Conservation (phyloP, 441 rosid genomes). For the Aleurites moluccanus region DNA sequence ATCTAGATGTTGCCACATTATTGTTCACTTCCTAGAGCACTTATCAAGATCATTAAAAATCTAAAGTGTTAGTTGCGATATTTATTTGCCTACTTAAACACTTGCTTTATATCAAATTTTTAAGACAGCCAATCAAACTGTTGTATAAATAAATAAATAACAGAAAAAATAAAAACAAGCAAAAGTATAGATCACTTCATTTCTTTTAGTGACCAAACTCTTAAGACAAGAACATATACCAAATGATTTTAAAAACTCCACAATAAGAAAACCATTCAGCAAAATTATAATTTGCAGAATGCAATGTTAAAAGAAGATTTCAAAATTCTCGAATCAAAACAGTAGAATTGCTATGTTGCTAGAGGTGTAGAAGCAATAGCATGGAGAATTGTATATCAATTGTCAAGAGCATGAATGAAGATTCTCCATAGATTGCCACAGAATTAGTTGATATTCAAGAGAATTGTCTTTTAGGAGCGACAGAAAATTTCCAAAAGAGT, state of each 20-base stretch:
- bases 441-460: neutral
- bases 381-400: neutral
- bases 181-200: neutral
- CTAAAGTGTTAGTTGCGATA: neutral
- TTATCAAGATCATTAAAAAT: neutral
- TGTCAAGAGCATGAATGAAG: neutral
- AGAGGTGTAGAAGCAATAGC: neutral
- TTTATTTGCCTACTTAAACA: neutral
- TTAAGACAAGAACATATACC: neutral
- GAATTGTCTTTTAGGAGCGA: neutral
- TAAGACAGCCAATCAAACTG: neutral
- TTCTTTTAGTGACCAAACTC: conserved; percentile 1
- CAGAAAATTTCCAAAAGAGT: conserved; percentile 18
- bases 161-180: neutral
- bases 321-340: neutral
- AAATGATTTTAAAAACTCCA: neutral
- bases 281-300: neutral
- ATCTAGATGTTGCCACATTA: neutral
- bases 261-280: neutral
- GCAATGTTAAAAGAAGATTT: neutral
- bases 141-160: neutral
- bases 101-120: neutral
- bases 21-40: neutral
- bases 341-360: neutral
- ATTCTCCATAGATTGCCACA: neutral